These are phyloP conservation scores for Alloascoidea africana DNA, from an alignment of 805 yeast genomes.

Conservation along the genomic window DNA sequence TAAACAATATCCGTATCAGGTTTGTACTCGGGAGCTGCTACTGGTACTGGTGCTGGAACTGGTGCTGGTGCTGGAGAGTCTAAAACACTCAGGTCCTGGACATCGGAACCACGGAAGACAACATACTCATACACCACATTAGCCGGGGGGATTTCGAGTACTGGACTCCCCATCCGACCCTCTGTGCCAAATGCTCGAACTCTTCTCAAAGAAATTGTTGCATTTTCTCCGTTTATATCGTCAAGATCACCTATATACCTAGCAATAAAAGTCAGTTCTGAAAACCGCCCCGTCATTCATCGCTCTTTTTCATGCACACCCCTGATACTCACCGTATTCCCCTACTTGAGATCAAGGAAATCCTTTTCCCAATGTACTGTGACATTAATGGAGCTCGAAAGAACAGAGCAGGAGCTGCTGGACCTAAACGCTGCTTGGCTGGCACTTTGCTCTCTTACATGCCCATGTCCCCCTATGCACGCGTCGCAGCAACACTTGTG, in stretches of 20 bases:
- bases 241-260: conserved; percentile 82
- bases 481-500: too few relatives aligned
- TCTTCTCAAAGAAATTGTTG: conserved; percentile 69
- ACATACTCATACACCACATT: conserved; percentile 56
- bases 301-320: too few relatives aligned
- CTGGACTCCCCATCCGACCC: conserved; percentile 63
- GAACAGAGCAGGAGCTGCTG: too few relatives aligned
- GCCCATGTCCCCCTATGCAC: too few relatives aligned
- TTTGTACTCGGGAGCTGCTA: too few relatives aligned
- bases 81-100: conserved; percentile 73
- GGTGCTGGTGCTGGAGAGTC: conserved; percentile 43
- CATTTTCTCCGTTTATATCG: conserved; percentile 76
- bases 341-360: conserved; percentile 63
- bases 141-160: conserved; percentile 58
- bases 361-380: conserved; percentile 82
- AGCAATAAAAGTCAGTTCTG: too few relatives aligned
- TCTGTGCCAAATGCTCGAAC: conserved; percentile 88
- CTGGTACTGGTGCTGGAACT: conserved; percentile 31
- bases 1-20: too few relatives aligned
- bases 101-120: conserved; percentile 84
- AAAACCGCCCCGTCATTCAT: too few relatives aligned
- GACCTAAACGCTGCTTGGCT: too few relatives aligned
- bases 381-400: conserved; percentile 67
- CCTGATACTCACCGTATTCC: too few relatives aligned
- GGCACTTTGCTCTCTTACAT: too few relatives aligned